phyloP scores from a whole-genome alignment of 495 filamentous ascomycete genomes.

The Penicillium arizonense region DNA sequence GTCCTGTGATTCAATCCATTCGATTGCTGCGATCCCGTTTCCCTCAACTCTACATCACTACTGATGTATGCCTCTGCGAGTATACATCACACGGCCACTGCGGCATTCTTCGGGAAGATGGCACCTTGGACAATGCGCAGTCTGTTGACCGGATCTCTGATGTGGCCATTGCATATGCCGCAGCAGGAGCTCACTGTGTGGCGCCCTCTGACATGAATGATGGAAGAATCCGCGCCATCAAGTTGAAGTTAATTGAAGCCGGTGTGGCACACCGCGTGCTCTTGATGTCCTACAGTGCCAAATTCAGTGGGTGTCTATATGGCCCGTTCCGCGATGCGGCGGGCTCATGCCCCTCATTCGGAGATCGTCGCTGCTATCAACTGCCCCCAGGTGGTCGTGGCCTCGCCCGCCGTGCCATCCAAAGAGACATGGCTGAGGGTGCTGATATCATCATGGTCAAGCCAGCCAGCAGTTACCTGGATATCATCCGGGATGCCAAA shows the following conservation, averaged over 20 bases:
- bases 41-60: slow-evolving; percentile 83
- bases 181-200: slow-evolving; percentile 93
- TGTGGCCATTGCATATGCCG: slow-evolving; percentile 88
- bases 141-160: slow-evolving; percentile 92
- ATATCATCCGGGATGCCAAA: slow-evolving; percentile 95
- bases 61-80: slow-evolving; percentile 96
- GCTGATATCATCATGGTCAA: slow-evolving; percentile 99
- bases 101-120: slow-evolving; percentile 89
- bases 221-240: slow-evolving; percentile 92
- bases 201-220: slow-evolving; percentile 99
- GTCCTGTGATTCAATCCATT: slow-evolving; percentile 86
- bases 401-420: slow-evolving; percentile 88
- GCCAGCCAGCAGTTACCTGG: slow-evolving; percentile 88
- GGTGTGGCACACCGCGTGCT: slow-evolving; percentile 86
- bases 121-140: slow-evolving; percentile 83
- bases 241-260: slow-evolving; percentile 89
- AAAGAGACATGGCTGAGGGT: slow-evolving; percentile 85
- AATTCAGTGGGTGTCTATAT: slow-evolving; percentile 95
- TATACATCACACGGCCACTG: slow-evolving; percentile 99
- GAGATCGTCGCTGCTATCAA: slow-evolving; percentile 95
- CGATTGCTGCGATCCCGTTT: slow-evolving; percentile 77
- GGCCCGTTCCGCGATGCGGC: slow-evolving; percentile 97
- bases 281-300: slow-evolving; percentile 96
- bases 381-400: slow-evolving; percentile 88
- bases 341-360: slow-evolving; percentile 87